These are phyloP conservation scores for Eimeria maxima DNA, from an alignment of 169 alveolate genomes.

Conservation along the genomic window DNA sequence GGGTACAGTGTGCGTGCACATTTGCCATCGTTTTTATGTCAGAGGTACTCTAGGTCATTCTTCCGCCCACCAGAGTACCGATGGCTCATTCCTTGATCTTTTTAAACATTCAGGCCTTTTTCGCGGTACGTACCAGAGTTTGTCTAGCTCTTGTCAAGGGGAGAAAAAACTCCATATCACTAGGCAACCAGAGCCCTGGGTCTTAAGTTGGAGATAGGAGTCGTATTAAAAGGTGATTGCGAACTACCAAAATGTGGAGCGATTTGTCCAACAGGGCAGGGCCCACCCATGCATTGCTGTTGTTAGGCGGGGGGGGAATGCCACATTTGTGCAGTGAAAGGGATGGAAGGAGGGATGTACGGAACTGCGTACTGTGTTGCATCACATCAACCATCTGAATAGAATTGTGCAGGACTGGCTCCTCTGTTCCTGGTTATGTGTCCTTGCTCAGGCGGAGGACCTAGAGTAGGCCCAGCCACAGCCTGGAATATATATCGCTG, in stretches of 20 bases:
- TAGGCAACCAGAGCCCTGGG: neutral
- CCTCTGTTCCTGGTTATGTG: too few species aligned
- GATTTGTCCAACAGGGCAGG: neutral
- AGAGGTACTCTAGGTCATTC: neutral
- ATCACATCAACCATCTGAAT: too few species aligned
- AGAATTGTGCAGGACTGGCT: too few species aligned
- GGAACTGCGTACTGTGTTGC: too few species aligned
- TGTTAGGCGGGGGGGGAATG: neutral
- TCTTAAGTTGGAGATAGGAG: neutral
- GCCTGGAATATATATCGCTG: neutral
- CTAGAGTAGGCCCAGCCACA: neutral
- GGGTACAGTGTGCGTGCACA: neutral
- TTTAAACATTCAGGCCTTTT: neutral
- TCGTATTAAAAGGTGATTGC: neutral
- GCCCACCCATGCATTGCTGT: neutral
- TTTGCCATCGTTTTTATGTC: neutral
- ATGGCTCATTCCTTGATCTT: neutral
- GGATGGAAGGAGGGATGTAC: neutral
- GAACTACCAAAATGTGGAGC: neutral
- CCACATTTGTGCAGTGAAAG: neutral
- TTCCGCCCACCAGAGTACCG: neutral
- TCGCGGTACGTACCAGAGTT: neutral
- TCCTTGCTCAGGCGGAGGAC: too few species aligned
- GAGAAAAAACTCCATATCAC: neutral
- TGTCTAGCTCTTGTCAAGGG: neutral